These are phyloP conservation scores for Paxillus ammoniavirescens DNA, from an alignment of 768 basidiomycete genomes.

Conservation along the genomic window DNA sequence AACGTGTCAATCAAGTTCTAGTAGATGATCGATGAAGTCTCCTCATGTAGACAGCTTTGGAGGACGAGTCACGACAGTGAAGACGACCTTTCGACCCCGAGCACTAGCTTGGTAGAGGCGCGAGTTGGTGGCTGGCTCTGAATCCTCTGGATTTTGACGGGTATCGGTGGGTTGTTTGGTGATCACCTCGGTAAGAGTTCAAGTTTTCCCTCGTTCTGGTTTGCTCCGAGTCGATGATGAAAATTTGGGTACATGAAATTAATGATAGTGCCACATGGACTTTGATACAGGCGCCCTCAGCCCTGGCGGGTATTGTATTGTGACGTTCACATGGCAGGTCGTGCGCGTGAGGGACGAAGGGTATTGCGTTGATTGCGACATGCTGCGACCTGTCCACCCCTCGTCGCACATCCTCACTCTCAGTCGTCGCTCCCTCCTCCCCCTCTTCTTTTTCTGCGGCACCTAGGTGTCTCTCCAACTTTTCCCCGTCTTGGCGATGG, in stretches of 20 bases:
- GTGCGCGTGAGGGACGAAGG: constrained; percentile 40
- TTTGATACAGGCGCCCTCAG: constrained; percentile 67
- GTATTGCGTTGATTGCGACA: constrained; percentile 51
- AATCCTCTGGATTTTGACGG: constrained; percentile 63
- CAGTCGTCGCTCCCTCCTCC: background rate
- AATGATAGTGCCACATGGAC: background rate
- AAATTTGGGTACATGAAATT: background rate
- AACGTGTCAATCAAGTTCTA: too few species aligned
- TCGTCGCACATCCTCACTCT: background rate
- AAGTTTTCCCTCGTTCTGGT: background rate
- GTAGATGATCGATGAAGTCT: too few species aligned
- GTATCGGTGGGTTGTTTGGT: constrained; percentile 50
- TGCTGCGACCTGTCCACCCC: constrained; percentile 34
- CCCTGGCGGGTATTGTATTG: constrained; percentile 50
- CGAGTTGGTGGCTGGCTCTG: constrained; percentile 29
- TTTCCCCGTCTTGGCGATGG: constrained; percentile 61
- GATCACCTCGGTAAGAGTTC: constrained; percentile 48
- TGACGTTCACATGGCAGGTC: constrained; percentile 75
- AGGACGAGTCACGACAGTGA: too few species aligned
- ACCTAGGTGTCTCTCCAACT: constrained; percentile 56
- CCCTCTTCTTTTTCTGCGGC: constrained; percentile 47
- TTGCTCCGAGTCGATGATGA: background rate
- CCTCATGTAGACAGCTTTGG: too few species aligned
- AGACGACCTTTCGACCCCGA: too few species aligned
- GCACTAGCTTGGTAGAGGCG: too few species aligned